Evolutionary conservation across 164 flowering plant species (phyloP).

Genomic region (Kalanchoe fedtschenkoi): DNA sequence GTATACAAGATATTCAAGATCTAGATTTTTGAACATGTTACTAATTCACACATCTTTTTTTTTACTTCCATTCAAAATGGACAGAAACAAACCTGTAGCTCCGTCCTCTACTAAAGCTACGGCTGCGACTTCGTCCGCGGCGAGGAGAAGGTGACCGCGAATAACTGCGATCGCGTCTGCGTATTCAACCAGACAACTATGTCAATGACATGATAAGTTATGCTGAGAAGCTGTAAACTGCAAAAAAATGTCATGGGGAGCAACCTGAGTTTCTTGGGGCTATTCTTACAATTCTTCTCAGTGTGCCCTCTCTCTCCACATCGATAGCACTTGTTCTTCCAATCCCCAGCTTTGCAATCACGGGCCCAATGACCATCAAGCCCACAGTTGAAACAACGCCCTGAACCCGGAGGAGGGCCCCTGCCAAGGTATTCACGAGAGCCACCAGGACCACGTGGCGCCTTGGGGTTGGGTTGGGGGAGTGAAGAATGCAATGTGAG

Average conservation of each 20-base stretch:
- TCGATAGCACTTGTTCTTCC: constrained; percentile 96
- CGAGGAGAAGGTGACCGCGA: neutral
- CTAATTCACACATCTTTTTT: too few relatives aligned
- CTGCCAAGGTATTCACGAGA: constrained; percentile 59
- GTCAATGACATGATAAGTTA: neutral
- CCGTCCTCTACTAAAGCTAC: neutral
- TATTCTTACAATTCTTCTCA: constrained; percentile 77
- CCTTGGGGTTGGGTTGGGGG: constrained; percentile 10
- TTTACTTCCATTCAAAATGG: too few relatives aligned
- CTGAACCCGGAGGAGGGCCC: constrained; percentile 95
- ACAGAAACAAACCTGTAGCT: neutral
- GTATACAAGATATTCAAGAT: neutral
- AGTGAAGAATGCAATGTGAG: neutral
- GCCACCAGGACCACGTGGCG: constrained; percentile 56
- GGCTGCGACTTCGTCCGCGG: neutral
- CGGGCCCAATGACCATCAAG: constrained; percentile 98
- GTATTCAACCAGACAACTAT: neutral
- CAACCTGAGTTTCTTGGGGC: constrained; percentile 72
- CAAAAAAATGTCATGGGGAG: too few relatives aligned
- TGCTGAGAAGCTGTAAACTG: neutral
- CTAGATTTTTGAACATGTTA: too few relatives aligned
- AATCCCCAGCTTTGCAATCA: constrained; percentile 97
- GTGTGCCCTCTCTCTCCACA: constrained; percentile 89
- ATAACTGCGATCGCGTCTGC: neutral
- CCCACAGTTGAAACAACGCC: constrained; percentile 95